Conservation (phyloP, 164 flowering plant genomes). For the Umbilicus rupestris region DNA sequence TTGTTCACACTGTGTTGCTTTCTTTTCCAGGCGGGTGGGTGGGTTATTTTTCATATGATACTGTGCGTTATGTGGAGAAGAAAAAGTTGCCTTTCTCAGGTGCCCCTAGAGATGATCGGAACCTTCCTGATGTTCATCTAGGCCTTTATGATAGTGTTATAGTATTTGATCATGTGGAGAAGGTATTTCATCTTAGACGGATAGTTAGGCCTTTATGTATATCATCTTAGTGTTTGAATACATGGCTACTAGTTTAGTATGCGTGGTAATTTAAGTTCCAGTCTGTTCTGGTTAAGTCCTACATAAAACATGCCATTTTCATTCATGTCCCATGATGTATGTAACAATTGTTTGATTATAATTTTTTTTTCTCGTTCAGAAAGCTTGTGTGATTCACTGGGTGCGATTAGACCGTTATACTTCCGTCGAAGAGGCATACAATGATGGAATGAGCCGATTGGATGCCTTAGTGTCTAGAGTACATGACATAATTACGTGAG, state of each 20-base stretch:
- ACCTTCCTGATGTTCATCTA: slow-evolving; percentile 82
- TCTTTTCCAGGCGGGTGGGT: slow-evolving; percentile 86
- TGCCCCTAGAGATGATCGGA: slow-evolving; percentile 83
- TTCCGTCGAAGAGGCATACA: slow-evolving; percentile 58
- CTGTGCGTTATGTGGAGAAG: slow-evolving; percentile 82
- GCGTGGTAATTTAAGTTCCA: too few relatives aligned
- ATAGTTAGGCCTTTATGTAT: too few relatives aligned
- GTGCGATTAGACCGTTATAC: slow-evolving; percentile 60
- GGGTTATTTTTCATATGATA: slow-evolving; percentile 92
- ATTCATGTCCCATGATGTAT: background rate
- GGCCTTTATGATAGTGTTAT: slow-evolving; percentile 85
- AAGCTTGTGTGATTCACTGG: slow-evolving; percentile 87
- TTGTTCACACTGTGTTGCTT: slow-evolving; percentile 9
- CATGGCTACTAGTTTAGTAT: too few relatives aligned
- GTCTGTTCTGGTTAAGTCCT: background rate
- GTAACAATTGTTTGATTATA: background rate
- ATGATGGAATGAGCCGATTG: slow-evolving; percentile 59
- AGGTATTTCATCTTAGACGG: slow-evolving; percentile 34
- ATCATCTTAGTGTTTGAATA: background rate
- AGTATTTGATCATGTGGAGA: slow-evolving; percentile 91
- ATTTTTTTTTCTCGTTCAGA: slow-evolving; percentile 34
- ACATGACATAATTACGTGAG: slow-evolving; percentile 68
- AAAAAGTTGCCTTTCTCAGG: slow-evolving; percentile 73
- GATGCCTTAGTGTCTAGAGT: slow-evolving; percentile 53
- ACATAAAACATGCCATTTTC: background rate